A percentile compares a stretch with the other conserved stretches of the same genome.
Evolutionary conservation across 176 grass and related monocot genomes (phyloP).

Genomic region (Oryza nivara): DNA sequence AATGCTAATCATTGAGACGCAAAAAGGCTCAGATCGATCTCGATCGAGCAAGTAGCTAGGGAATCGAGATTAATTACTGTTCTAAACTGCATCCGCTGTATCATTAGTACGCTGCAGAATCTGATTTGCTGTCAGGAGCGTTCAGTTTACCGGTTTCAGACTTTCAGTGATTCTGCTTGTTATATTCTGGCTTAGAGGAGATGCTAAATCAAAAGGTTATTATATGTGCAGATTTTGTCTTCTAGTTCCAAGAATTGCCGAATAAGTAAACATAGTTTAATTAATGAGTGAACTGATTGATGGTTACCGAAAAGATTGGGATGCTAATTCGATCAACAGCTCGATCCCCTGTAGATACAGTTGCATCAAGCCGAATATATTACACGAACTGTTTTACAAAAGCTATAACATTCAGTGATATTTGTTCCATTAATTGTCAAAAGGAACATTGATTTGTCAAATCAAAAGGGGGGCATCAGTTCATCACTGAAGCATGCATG

Average conservation of each 20-base stretch:
- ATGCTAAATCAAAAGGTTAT: not conserved
- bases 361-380: not conserved
- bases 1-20: constrained; percentile 15
- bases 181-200: not conserved
- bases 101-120: not conserved
- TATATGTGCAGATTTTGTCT: not conserved
- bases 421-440: not conserved
- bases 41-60: not conserved
- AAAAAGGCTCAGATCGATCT: not conserved
- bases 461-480: not conserved
- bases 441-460: not conserved
- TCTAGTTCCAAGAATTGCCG: not conserved
- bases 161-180: not conserved
- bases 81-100: not conserved
- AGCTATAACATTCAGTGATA: too few species aligned
- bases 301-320: not conserved
- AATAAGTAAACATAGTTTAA: not conserved
- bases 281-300: not conserved
- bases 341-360: not conserved
- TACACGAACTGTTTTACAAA: too few species aligned
- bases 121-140: not conserved
- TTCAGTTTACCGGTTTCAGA: not conserved
- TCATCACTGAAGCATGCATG: not conserved
- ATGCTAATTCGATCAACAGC: not conserved
- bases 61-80: not conserved